Evolutionary conservation across 1,284 basidiomycete species (phyloP), one percentile per base, ranked within the genome.

Genomic region (Grifola frondosa): DNA sequence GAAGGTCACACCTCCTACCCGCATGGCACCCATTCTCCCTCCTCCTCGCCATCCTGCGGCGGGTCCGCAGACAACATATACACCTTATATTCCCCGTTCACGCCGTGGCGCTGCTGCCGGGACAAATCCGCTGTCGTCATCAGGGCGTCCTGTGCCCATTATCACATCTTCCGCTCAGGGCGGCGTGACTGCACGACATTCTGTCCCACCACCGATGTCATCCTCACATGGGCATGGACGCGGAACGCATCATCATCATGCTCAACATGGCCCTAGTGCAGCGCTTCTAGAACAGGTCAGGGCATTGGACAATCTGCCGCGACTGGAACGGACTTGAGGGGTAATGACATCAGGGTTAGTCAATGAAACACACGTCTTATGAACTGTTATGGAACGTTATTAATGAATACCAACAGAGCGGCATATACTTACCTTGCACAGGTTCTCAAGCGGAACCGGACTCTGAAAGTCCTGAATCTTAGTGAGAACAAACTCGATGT

Each of bases 381-480:
- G 15, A n/a, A 16, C 6, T 29, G 38, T 22, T 30, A n/a, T 49
- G 31, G 30, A 47, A 38, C 49, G 37, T 23, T 46, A 29, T 37
- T 40, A 38, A 37, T 19, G 19, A 20, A 33, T 28, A 13, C 45
- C 51, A 42, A 31, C 34, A 85, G 88, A 78, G 66, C 39, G 94
- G 95, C 0, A 86, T 97, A n/a, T 19, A 81, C 80, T 0, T 97
- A 97, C 63, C 81, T 99, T 30, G 88, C 93, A 0, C 94, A 97
- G 66, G 95, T 97, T 0, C 70, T 99, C 49, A 98, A 97, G 64
- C 84, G 95, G 30, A 99, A 99, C 65, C 76, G 94, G 22, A 98
- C 96, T 1, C 73, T 99, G 28, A 96, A 95, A 63, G 88, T 97
- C 11, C 76, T 97, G 23, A 98, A 97, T 62, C 67, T 98, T 35